Percentiles rank a stretch among this genome's conserved stretches.
Evolutionary conservation across 2,329 filamentous ascomycete genomes (phyloP).

Genomic region (Graphium sp.): DNA sequence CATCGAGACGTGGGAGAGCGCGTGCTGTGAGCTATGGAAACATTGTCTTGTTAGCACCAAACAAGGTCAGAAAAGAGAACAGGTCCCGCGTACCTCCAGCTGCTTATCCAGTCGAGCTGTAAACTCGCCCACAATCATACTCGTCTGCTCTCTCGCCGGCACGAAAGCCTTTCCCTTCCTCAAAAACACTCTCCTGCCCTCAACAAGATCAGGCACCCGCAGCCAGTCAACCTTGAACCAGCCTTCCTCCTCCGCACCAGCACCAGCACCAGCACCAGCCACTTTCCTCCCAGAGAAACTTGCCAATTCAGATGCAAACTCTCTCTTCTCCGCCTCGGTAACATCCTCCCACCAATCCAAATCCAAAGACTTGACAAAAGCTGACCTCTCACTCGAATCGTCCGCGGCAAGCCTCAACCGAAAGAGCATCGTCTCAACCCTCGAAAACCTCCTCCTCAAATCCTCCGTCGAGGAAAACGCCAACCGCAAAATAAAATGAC

Average conservation of each 20-base stretch:
- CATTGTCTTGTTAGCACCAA: conserved; percentile 1
- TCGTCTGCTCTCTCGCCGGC: conserved; percentile 69
- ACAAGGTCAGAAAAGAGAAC: neutral
- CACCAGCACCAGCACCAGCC: conserved; percentile 18
- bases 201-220: conserved; percentile 77
- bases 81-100: conserved; percentile 46
- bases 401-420: conserved; percentile 66
- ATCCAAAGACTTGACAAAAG: conserved; percentile 61
- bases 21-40: conserved; percentile 59
- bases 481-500: conserved; percentile 87
- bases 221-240: conserved; percentile 99
- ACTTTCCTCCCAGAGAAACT: no score
- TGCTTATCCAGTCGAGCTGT: conserved; percentile 61
- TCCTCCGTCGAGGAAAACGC: conserved; percentile 90
- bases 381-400: conserved; percentile 51
- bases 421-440: conserved; percentile 83
- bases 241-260: conserved; percentile 43
- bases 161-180: conserved; percentile 80
- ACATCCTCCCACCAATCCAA: conserved; percentile 88
- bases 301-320: conserved; percentile 43
- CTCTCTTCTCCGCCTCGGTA: conserved; percentile 57
- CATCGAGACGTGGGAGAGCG: conserved; percentile 78
- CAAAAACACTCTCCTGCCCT: conserved; percentile 60
- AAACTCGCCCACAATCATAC: conserved; percentile 82
- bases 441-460: conserved; percentile 66